Evolutionary conservation across 805 yeast genomes (phyloP).

Genomic region (Zygotorulaspora danielsina): DNA sequence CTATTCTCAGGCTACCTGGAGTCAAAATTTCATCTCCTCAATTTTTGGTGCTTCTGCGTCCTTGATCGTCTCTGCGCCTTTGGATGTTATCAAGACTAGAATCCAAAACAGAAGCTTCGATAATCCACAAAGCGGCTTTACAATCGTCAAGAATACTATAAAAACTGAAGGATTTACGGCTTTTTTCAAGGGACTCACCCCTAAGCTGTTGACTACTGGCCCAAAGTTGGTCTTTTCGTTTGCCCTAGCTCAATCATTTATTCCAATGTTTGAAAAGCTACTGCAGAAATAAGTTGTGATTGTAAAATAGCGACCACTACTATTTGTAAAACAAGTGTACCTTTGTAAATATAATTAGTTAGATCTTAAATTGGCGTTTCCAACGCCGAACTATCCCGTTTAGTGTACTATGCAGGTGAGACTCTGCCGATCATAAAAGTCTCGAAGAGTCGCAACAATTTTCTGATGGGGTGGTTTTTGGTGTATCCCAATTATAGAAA

Average conservation of each 20-base stretch:
- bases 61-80: constrained; percentile 92
- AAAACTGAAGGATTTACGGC: constrained; percentile 85
- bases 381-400: too few species aligned
- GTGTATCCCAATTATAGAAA: too few species aligned
- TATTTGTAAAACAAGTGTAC: too few species aligned
- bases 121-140: constrained; percentile 90
- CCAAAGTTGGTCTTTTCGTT: constrained; percentile 98
- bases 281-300: constrained; percentile 35
- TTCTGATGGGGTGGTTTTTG: too few species aligned
- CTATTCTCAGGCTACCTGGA: constrained; percentile 89
- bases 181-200: constrained; percentile 95
- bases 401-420: too few species aligned
- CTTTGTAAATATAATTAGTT: too few species aligned
- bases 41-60: constrained; percentile 97
- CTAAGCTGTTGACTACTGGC: constrained; percentile 94
- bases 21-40: constrained; percentile 90
- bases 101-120: constrained; percentile 96
- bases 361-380: too few species aligned
- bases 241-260: constrained; percentile 94
- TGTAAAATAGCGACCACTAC: too few species aligned
- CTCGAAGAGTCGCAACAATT: too few species aligned
- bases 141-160: constrained; percentile 87
- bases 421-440: too few species aligned
- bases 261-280: constrained; percentile 87
- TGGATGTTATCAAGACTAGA: constrained; percentile 97